phyloP scores from a whole-genome alignment of 192 early-diverging fungal genomes.

The Coemansia sp. region DNA sequence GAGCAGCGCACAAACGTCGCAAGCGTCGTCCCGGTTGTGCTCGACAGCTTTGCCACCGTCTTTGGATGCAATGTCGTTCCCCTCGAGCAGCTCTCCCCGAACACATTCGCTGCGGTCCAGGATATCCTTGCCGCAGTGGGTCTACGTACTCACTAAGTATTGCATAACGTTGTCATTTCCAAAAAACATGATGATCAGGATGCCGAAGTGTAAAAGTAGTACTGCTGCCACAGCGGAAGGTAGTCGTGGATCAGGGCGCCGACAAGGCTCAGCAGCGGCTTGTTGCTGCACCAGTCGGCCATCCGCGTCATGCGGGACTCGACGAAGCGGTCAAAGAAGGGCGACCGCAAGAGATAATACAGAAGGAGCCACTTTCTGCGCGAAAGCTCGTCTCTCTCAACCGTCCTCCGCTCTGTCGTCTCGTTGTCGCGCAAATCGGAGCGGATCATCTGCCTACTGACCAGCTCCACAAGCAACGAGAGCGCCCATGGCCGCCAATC shows the following conservation, averaged over 20 bases:
- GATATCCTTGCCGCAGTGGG: slow-evolving; percentile 10
- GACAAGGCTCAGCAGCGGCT: slow-evolving; percentile 76
- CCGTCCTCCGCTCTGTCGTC: slow-evolving; percentile 48
- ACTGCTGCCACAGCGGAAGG: slow-evolving; percentile 85
- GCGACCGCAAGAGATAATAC: slow-evolving; percentile 84
- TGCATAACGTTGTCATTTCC: background rate
- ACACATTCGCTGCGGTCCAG: slow-evolving; percentile 27
- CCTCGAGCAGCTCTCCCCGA: slow-evolving; percentile 30
- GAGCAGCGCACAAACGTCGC: slow-evolving; percentile 13
- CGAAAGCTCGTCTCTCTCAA: slow-evolving; percentile 81
- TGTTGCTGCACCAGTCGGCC: slow-evolving; percentile 67
- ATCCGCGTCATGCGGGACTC: slow-evolving; percentile 66
- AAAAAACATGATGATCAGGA: slow-evolving; percentile 42
- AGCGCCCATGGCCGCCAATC: slow-evolving; percentile 87
- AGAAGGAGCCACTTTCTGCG: slow-evolving; percentile 72
- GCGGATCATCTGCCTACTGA: slow-evolving; percentile 54
- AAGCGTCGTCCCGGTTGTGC: slow-evolving; percentile 21
- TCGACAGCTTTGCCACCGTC: slow-evolving; percentile 33
- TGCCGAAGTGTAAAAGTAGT: slow-evolving; percentile 84
- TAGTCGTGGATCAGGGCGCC: slow-evolving; percentile 84
- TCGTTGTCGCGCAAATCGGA: slow-evolving; percentile 32
- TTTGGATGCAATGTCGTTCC: slow-evolving; percentile 40
- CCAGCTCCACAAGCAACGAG: slow-evolving; percentile 76
- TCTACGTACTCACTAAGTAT: no score
- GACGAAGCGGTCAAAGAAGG: slow-evolving; percentile 80